Percentiles rank a stretch among this genome's conserved stretches.
Conservation (phyloP, 2,329 filamentous ascomycete genomes). For the Thelonectria discophora region DNA sequence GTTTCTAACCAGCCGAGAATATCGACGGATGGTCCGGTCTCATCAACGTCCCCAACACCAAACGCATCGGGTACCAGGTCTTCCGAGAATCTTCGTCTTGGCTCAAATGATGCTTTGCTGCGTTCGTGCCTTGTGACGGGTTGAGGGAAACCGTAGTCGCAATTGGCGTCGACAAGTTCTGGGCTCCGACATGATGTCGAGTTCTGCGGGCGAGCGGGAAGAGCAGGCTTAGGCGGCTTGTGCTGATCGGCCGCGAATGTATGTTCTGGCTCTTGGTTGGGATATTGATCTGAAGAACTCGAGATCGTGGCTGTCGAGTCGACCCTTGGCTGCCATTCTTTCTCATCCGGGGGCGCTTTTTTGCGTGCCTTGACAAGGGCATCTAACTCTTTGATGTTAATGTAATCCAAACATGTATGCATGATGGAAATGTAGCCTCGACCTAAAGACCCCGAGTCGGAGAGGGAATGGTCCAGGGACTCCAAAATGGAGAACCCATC, state of each 20-base stretch:
- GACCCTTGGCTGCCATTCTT: not conserved
- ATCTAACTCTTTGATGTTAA: slow-evolving; percentile 23
- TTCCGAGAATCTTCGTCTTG: too few relatives aligned
- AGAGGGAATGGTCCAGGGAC: accelerated
- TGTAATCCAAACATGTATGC: slow-evolving; percentile 23
- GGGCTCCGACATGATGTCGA: too few relatives aligned
- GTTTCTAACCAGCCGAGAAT: not conserved
- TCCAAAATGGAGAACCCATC: not conserved
- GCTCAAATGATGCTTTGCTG: too few relatives aligned
- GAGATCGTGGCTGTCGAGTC: not conserved
- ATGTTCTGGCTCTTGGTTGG: not conserved
- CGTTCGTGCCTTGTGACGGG: too few relatives aligned
- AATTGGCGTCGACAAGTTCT: too few relatives aligned
- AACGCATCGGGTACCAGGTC: too few relatives aligned
- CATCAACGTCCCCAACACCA: too few relatives aligned
- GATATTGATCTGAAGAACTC: not conserved
- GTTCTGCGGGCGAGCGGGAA: too few relatives aligned
- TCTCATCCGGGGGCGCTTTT: not conserved
- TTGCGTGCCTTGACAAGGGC: not conserved
- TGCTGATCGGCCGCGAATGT: not conserved
- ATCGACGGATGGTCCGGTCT: not conserved
- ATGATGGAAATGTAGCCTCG: slow-evolving; percentile 16
- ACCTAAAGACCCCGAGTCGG: not conserved
- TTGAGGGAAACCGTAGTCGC: too few relatives aligned
- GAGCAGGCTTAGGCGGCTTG: too few relatives aligned